Base-by-base conservation (phyloP, 2,329 filamentous ascomycete genomes). In the Pezizomycotina sp. region DNA sequence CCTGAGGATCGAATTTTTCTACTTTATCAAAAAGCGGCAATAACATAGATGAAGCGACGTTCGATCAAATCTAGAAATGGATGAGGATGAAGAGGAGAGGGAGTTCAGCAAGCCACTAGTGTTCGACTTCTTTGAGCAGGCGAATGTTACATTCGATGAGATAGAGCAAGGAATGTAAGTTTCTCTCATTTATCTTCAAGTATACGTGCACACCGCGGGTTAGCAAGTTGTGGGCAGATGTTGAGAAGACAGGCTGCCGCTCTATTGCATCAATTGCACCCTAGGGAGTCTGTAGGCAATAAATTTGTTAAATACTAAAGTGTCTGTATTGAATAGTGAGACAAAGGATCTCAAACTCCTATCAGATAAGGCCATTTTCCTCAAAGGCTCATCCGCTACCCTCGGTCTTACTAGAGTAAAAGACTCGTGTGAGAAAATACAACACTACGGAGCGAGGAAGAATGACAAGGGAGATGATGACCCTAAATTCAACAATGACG, bases 1-100 rank as follows among this genome's bases (percentile, higher is more conserved):
- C n/a, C n/a, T n/a, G n/a, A n/a, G n/a, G n/a, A n/a, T n/a, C n/a
- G n/a, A n/a, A n/a, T n/a, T n/a, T n/a, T n/a, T n/a, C n/a, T n/a
- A n/a, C n/a, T n/a, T n/a, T n/a, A n/a, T n/a, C n/a, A n/a, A n/a
- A n/a, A n/a, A n/a, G n/a, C n/a, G 74, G 71, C 42, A 78, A 89
- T 48, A 66, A 67, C 55, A 74, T 98, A 59, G 86, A 95, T 57
- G 61, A 65, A 43, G 56, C 60, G 36, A 92, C 83, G 38, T 98
- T 98, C 53, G 74, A 76, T 52, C 89, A 95, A 64, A 95, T 98
- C 56, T 95, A 46, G 89, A 95, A 60, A 93, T 98, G 86, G 89
- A 98, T 57, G 89, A 95, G 47, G 78, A 80, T 47, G 77, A 80
- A 48, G 71, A 74, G 7, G 78, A 86, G 47, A 69, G 74, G 50